Percentiles rank a stretch among this genome's conserved stretches.
phyloP scores from a whole-genome alignment of 495 filamentous ascomycete species.

The Penicilliopsis zonata region DNA sequence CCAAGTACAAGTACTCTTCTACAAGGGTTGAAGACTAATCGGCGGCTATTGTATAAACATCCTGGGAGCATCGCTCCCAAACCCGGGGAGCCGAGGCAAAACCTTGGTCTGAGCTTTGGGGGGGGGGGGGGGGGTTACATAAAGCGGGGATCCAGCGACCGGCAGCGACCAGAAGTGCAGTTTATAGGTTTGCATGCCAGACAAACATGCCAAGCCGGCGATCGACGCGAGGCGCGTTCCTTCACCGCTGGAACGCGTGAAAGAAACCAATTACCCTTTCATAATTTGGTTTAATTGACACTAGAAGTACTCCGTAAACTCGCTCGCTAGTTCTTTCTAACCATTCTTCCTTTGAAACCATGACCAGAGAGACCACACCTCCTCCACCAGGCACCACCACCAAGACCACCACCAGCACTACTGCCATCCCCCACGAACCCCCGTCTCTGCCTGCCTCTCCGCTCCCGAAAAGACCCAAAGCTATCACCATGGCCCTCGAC shows the following conservation, averaged over 20 bases:
- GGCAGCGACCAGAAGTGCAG: too few species aligned
- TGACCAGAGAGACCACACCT: slow-evolving; percentile 41
- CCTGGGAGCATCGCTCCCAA: slow-evolving; percentile 1
- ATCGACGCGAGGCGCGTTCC: slow-evolving; percentile 17
- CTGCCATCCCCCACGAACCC: slow-evolving; percentile 28
- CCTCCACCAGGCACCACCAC: slow-evolving; percentile 15
- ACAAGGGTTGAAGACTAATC: too few species aligned
- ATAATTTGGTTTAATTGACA: not conserved
- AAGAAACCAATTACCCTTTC: slow-evolving; percentile 4
- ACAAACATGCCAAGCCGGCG: slow-evolving; percentile 6
- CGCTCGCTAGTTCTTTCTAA: slow-evolving; percentile 1
- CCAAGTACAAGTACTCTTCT: too few species aligned
- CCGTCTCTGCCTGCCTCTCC: slow-evolving; percentile 50
- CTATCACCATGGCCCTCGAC: slow-evolving; percentile 14
- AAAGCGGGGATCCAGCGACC: not conserved
- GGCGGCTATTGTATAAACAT: too few species aligned
- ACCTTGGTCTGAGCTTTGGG: slow-evolving; percentile 1
- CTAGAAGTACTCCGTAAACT: slow-evolving; percentile 5
- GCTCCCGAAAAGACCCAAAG: slow-evolving; percentile 52
- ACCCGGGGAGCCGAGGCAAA: slow-evolving; percentile 20
- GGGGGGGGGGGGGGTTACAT: slow-evolving; percentile 1
- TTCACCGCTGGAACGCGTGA: slow-evolving; percentile 25
- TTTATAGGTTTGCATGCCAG: slow-evolving; percentile 3
- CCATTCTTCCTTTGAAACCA: slow-evolving; percentile 17
- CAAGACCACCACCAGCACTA: slow-evolving; percentile 5